phyloP scores from a whole-genome alignment of 1,139 yeast genomes.

The Candida dubliniensis region DNA sequence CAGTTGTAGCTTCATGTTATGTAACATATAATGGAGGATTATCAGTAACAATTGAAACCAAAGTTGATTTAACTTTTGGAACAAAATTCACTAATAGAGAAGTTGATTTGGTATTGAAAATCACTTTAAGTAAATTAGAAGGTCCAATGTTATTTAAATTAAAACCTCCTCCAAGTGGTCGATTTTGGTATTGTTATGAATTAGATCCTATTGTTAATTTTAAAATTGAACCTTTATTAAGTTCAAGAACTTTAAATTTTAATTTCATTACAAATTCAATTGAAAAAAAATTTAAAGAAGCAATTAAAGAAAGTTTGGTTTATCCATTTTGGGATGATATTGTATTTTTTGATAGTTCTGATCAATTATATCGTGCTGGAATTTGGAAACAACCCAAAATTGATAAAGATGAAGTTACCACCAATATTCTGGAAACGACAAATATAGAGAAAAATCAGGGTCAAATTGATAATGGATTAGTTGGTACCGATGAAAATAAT shows the following conservation, averaged over 20 bases:
- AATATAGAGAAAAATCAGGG: conserved; percentile 8
- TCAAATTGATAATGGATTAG: conserved; percentile 4
- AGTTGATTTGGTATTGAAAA: conserved; percentile 72
- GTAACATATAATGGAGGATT: conserved; percentile 72
- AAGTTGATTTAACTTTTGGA: conserved; percentile 71
- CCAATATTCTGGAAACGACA: conserved; percentile 2
- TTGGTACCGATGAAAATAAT: conserved; percentile 6
- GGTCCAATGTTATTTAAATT: conserved; percentile 72
- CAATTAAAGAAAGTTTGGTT: conserved; percentile 76
- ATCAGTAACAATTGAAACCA: conserved; percentile 76
- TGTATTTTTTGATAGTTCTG: conserved; percentile 61
- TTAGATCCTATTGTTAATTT: conserved; percentile 73
- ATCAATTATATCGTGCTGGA: conserved; percentile 84
- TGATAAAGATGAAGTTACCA: conserved; percentile 4
- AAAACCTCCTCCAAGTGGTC: conserved; percentile 87
- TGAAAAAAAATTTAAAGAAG: conserved; percentile 75
- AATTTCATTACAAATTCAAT: conserved; percentile 77
- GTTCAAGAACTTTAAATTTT: conserved; percentile 77
- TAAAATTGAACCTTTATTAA: conserved; percentile 83
- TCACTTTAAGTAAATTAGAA: conserved; percentile 63
- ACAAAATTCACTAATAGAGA: conserved; percentile 75
- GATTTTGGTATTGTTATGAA: conserved; percentile 90
- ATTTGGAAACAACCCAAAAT: conserved; percentile 60
- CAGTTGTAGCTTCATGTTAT: conserved; percentile 60
- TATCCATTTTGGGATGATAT: conserved; percentile 88